Conservation (phyloP, 441 rosid species). For the Arabidopsis hybrid region DNA sequence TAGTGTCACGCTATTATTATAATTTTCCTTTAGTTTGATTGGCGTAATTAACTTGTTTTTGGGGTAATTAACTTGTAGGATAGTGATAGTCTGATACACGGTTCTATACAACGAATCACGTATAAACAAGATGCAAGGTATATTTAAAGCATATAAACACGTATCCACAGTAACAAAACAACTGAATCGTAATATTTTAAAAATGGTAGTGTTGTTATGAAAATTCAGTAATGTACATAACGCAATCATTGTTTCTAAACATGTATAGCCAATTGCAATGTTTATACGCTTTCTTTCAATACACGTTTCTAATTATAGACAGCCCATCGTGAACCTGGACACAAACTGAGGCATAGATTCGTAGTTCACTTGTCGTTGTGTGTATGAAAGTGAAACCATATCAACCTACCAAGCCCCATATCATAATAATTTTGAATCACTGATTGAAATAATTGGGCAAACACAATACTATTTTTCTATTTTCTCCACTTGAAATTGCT, state of each 20-base stretch:
- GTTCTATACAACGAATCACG: slow-evolving; percentile 2
- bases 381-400: slow-evolving; percentile 36
- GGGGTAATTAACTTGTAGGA: slow-evolving; percentile 13
- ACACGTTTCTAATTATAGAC: slow-evolving; percentile 8
- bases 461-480: neutral
- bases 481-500: neutral
- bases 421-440: slow-evolving; percentile 3
- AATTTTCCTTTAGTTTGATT: neutral
- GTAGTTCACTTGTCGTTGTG: slow-evolving; percentile 33
- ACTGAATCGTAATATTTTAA: neutral
- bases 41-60: slow-evolving; percentile 13
- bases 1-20: slow-evolving; percentile 18
- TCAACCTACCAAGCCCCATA: slow-evolving; percentile 17
- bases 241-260: slow-evolving; percentile 6
- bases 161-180: neutral
- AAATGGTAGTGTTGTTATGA: neutral
- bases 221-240: neutral
- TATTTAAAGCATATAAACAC: neutral
- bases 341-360: slow-evolving; percentile 29
- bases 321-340: slow-evolving; percentile 41
- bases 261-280: neutral
- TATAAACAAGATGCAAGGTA: neutral
- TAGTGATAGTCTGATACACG: slow-evolving; percentile 15
- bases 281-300: neutral
- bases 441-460: slow-evolving; percentile 33